A percentile compares a stretch with the other conserved stretches of the same genome.
Evolutionary conservation across 2,329 filamentous ascomycete genomes (phyloP).

Genomic region (Aspergillus tanneri): DNA sequence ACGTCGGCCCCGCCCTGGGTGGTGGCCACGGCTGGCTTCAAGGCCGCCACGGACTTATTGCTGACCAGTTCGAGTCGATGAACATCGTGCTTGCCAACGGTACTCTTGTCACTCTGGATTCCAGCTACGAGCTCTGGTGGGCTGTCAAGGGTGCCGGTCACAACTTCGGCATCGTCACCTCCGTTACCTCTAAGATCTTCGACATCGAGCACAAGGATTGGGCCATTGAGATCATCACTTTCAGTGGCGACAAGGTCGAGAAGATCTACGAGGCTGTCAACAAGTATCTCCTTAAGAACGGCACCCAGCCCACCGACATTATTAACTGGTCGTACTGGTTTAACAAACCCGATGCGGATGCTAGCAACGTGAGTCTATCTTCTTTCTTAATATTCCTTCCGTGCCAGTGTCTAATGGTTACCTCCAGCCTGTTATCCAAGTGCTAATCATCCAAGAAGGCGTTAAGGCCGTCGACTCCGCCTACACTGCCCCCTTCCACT

Average conservation of each 20-base stretch:
- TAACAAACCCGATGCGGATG: conserved; percentile 26
- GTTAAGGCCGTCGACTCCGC: conserved; percentile 41
- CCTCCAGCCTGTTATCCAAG: conserved; percentile 28
- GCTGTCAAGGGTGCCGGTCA: conserved; percentile 57
- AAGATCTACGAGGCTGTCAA: conserved; percentile 50
- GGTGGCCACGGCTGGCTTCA: conserved; percentile 59
- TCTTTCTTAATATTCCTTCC: neutral
- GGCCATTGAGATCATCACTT: conserved; percentile 47
- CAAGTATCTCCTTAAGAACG: conserved; percentile 45
- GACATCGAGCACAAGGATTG: conserved; percentile 39
- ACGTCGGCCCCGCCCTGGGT: conserved; percentile 53
- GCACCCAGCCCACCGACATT: conserved; percentile 46
- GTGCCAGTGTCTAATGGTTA: neutral
- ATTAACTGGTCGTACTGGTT: conserved; percentile 49
- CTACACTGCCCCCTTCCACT: conserved; percentile 47
- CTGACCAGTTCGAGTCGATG: conserved; percentile 55
- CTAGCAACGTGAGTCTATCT: conserved; percentile 22
- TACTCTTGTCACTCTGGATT: conserved; percentile 39
- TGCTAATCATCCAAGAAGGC: conserved; percentile 36
- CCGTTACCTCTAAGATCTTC: conserved; percentile 50
- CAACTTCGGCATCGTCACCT: conserved; percentile 59
- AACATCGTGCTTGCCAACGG: conserved; percentile 55
- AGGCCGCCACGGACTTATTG: conserved; percentile 54
- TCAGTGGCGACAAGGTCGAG: conserved; percentile 52
- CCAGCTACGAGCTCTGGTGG: conserved; percentile 56